A percentile compares a stretch with the other conserved stretches of the same genome.
Evolutionary conservation across 192 early-diverging fungal genomes (phyloP).

Genomic region (Entomortierella chlamydospora): DNA sequence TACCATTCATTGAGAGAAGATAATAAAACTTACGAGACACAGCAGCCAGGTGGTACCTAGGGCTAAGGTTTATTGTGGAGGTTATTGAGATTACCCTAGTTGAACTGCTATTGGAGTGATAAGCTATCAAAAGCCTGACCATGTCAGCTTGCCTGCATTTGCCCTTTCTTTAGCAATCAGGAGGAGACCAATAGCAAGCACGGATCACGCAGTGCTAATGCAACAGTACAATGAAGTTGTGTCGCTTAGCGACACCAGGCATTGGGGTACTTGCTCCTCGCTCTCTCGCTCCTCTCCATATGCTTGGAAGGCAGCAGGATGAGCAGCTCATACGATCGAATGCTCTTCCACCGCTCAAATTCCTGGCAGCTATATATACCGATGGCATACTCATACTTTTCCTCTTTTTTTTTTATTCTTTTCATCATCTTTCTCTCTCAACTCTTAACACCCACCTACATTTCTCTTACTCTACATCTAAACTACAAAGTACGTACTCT

Average conservation of each 20-base stretch:
- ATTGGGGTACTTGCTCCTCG: not conserved
- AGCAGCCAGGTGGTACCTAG: not conserved
- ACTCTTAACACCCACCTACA: too few relatives aligned
- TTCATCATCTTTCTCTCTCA: constrained; percentile 12
- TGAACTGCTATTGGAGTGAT: not conserved
- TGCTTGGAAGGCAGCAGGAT: too few relatives aligned
- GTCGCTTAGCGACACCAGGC: not conserved
- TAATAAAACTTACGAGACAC: not conserved
- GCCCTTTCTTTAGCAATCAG: too few relatives aligned
- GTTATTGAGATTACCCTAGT: not conserved
- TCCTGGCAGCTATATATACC: constrained; percentile 1
- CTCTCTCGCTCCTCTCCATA: too few relatives aligned
- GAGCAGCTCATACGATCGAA: constrained; percentile 3
- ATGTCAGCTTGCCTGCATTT: not conserved
- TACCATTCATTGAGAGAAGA: not conserved
- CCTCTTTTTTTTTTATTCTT: not conserved
- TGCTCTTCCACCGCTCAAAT: not conserved
- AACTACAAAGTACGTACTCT: constrained; percentile 9
- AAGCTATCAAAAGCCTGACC: not conserved
- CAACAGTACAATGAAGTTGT: not conserved
- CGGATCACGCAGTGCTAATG: not conserved
- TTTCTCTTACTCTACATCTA: constrained; percentile 11
- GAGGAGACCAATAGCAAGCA: constrained; percentile 2
- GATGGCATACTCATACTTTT: constrained; percentile 1
- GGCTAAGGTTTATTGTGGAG: not conserved